Conservation (phyloP, 768 basidiomycete species). For the Termitomyces sp. region DNA sequence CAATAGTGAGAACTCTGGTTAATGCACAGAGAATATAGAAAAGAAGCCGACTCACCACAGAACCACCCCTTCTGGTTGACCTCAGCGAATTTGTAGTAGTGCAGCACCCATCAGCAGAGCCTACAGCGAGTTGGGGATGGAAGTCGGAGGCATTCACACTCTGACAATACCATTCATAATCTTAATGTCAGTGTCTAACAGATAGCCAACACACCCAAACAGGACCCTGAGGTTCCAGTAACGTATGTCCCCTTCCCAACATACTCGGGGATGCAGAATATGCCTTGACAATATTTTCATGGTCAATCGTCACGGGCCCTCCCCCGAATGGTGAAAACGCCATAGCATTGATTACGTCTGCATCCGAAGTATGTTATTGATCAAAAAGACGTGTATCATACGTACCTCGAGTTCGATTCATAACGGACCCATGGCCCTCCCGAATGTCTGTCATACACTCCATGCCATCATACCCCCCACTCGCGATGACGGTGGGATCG, state of each 20-base stretch:
- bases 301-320: conserved; percentile 75
- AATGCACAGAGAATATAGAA: background rate
- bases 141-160: conserved; percentile 73
- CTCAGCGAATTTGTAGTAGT: conserved; percentile 70
- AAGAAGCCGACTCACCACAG: conserved; percentile 50
- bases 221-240: conserved; percentile 75
- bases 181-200: background rate
- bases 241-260: conserved; percentile 67
- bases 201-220: conserved; percentile 66
- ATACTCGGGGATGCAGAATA: conserved; percentile 70
- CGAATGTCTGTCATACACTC: conserved; percentile 76
- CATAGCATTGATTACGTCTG: conserved; percentile 71
- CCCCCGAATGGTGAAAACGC: conserved; percentile 67
- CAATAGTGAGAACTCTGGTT: background rate
- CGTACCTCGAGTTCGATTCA: conserved; percentile 77
- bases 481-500: conserved; percentile 72
- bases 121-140: conserved; percentile 83
- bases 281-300: conserved; percentile 77
- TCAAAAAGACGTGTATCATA: background rate
- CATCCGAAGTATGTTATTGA: background rate
- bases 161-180: conserved; percentile 33
- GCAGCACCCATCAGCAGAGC: conserved; percentile 81
- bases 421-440: conserved; percentile 59
- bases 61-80: conserved; percentile 65
- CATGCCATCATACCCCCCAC: conserved; percentile 79